Evolutionary conservation across 2,329 filamentous ascomycete species (phyloP).

Genomic region (Calonectria honghensis): DNA sequence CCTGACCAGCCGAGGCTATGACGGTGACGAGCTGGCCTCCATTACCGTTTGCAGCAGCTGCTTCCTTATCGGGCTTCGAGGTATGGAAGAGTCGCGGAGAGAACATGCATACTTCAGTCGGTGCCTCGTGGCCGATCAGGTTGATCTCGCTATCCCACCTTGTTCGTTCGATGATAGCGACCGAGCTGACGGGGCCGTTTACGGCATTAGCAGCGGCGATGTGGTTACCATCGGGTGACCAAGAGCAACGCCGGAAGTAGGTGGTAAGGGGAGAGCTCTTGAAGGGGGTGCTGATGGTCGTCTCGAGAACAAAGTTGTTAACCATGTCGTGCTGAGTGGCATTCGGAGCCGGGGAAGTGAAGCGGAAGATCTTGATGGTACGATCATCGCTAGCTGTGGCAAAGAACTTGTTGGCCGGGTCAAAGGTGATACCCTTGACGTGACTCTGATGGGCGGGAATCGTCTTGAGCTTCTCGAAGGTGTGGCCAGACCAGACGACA

Average conservation of each 20-base stretch:
- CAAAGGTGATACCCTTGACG: conserved; percentile 98
- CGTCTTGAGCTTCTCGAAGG: conserved; percentile 98
- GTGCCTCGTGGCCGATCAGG: conserved; percentile 96
- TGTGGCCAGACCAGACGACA: conserved; percentile 98
- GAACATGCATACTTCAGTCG: conserved; percentile 97
- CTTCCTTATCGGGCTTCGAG: conserved; percentile 76
- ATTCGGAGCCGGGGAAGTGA: conserved; percentile 92
- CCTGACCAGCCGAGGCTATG: conserved; percentile 96
- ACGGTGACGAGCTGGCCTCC: conserved; percentile 83
- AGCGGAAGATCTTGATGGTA: conserved; percentile 96
- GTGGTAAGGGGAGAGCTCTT: conserved; percentile 94
- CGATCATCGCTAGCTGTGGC: conserved; percentile 98
- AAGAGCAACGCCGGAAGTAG: conserved; percentile 96
- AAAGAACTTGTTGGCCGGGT: conserved; percentile 99
- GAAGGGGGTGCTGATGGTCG: conserved; percentile 92
- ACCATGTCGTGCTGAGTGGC: conserved; percentile 96
- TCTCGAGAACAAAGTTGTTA: conserved; percentile 96
- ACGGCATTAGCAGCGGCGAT: conserved; percentile 98
- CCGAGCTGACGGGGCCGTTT: conserved; percentile 97
- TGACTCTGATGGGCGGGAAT: conserved; percentile 95
- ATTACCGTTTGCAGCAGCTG: conserved; percentile 66
- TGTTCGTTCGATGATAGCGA: conserved; percentile 94
- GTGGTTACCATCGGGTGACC: conserved; percentile 97
- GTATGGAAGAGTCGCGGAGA: conserved; percentile 92
- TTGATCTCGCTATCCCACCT: conserved; percentile 98